phyloP scores from a whole-genome alignment of 2,329 filamentous ascomycete genomes.

The Epichloe bromicola region DNA sequence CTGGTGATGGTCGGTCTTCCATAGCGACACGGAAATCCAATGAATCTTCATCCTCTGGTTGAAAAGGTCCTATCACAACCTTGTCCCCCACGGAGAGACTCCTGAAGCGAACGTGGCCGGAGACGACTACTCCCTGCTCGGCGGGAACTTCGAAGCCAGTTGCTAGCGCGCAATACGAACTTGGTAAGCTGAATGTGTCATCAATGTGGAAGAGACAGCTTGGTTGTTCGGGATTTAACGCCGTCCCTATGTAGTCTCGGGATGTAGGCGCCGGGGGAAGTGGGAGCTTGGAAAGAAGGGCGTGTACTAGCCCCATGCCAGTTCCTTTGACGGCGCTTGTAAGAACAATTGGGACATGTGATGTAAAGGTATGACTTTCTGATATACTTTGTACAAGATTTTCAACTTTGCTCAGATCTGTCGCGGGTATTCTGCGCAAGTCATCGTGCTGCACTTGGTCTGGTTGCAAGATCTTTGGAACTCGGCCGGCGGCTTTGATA shows the following conservation, averaged over 20 bases:
- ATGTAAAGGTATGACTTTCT: slow-evolving; percentile 26
- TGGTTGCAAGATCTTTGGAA: slow-evolving; percentile 58
- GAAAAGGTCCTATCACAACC: slow-evolving; percentile 69
- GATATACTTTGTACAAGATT: slow-evolving; percentile 39
- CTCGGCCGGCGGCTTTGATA: slow-evolving; percentile 62
- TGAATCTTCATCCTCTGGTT: slow-evolving; percentile 37
- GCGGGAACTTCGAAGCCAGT: slow-evolving; percentile 7
- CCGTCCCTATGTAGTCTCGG: slow-evolving; percentile 40
- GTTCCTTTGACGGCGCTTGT: slow-evolving; percentile 77
- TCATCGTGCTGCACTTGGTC: slow-evolving; percentile 36
- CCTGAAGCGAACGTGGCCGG: slow-evolving; percentile 73
- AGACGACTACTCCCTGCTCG: slow-evolving; percentile 59
- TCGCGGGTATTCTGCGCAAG: slow-evolving; percentile 40
- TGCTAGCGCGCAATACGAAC: slow-evolving; percentile 32
- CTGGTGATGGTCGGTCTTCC: slow-evolving; percentile 34
- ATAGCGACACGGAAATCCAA: slow-evolving; percentile 19
- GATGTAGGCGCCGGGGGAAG: slow-evolving; percentile 42
- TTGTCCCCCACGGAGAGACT: slow-evolving; percentile 64
- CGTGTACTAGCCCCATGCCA: slow-evolving; percentile 71
- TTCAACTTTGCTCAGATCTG: slow-evolving; percentile 46
- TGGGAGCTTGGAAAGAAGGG: slow-evolving; percentile 64
- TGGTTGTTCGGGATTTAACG: slow-evolving; percentile 46
- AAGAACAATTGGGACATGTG: slow-evolving; percentile 69
- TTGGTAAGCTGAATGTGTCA: slow-evolving; percentile 69
- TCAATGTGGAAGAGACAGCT: slow-evolving; percentile 75